Evolutionary conservation across 306 rosid species (phyloP).

Genomic region (Citrullus amarus): DNA sequence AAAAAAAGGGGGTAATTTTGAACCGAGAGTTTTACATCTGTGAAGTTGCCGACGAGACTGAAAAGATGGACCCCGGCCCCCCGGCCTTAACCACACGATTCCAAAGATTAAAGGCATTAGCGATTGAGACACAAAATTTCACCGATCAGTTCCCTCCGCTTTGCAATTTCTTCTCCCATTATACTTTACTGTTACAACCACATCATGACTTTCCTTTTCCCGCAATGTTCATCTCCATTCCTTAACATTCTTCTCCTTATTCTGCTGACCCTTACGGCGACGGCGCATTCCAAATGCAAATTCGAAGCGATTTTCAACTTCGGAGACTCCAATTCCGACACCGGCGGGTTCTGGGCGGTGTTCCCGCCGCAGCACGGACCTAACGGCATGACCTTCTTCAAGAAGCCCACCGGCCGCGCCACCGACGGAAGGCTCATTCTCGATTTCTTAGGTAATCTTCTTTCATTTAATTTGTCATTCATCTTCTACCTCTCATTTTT

Average conservation of each 20-base stretch:
- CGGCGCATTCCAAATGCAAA: slow-evolving; percentile 22
- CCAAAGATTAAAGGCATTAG: not conserved
- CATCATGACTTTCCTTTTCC: not conserved
- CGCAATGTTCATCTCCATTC: not conserved
- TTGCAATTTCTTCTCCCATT: not conserved
- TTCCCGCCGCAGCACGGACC: slow-evolving; percentile 60
- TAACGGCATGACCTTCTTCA: slow-evolving; percentile 54
- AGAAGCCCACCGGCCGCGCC: slow-evolving; percentile 60
- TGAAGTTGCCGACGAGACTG: no score
- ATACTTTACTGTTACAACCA: not conserved
- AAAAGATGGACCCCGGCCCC: not conserved
- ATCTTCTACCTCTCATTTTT: not conserved
- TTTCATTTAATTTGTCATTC: not conserved
- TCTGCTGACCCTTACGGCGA: slow-evolving; percentile 1
- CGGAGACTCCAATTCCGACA: slow-evolving; percentile 68
- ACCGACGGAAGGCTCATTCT: slow-evolving; percentile 69
- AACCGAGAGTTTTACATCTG: no score
- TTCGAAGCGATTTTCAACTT: slow-evolving; percentile 70
- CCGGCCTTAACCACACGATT: not conserved
- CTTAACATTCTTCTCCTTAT: not conserved
- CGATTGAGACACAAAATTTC: not conserved
- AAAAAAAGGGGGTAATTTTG: no score
- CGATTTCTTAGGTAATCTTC: slow-evolving; percentile 62
- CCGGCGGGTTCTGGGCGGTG: slow-evolving; percentile 54
- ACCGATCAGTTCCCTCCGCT: not conserved